Conservation (phyloP, 2,329 filamentous ascomycete genomes). For the Ascochyta rabiei region DNA sequence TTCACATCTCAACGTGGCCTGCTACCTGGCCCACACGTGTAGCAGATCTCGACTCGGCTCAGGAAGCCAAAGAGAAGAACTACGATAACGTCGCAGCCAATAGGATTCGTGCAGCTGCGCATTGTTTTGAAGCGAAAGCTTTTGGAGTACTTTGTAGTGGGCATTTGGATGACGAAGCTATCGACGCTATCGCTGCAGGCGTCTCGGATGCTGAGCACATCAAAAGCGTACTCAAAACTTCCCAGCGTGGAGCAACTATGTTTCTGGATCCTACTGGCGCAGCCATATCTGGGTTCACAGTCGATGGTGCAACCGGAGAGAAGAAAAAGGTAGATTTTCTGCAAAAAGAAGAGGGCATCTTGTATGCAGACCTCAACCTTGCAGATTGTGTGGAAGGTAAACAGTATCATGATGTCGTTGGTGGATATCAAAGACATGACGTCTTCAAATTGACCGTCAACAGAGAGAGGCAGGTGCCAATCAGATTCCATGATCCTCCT, state of each 20-base stretch:
- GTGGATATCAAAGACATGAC: constrained; percentile 62
- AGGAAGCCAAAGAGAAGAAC: constrained; percentile 39
- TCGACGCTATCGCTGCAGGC: constrained; percentile 43
- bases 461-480: constrained; percentile 47
- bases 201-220: constrained; percentile 38
- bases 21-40: constrained; percentile 59
- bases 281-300: constrained; percentile 46
- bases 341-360: constrained; percentile 55
- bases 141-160: constrained; percentile 60
- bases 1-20: constrained; percentile 64
- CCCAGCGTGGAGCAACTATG: constrained; percentile 55
- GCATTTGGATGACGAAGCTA: constrained; percentile 49
- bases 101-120: constrained; percentile 58
- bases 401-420: constrained; percentile 63
- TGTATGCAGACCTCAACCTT: constrained; percentile 60
- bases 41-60: neutral
- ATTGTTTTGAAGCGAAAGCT: constrained; percentile 65
- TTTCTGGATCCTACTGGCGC: constrained; percentile 60
- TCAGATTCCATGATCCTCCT: constrained; percentile 9
- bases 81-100: constrained; percentile 64
- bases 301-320: constrained; percentile 31
- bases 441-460: constrained; percentile 60
- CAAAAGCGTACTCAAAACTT: constrained; percentile 41
- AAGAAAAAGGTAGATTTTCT: constrained; percentile 45
- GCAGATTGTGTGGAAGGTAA: constrained; percentile 60